phyloP scores from a whole-genome alignment of 148 eudicot species.

The Rhododendron williamsianum region DNA sequence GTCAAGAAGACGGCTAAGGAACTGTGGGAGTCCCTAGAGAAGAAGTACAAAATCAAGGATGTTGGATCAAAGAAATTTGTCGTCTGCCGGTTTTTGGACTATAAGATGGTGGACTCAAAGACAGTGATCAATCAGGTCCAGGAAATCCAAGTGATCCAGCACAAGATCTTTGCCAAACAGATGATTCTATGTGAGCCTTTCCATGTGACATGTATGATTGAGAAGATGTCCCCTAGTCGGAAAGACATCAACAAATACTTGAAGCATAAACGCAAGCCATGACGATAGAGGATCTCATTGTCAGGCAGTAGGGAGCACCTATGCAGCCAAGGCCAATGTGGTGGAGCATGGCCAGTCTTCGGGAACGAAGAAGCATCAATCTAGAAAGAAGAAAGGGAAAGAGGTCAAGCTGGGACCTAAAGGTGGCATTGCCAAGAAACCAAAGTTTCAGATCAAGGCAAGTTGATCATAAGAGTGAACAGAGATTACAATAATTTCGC shows the following conservation, averaged over 20 bases:
- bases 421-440: too few relatives aligned
- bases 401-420: too few relatives aligned
- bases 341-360: too few relatives aligned
- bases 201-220: background rate
- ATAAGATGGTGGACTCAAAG: background rate
- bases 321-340: too few relatives aligned
- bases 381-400: too few relatives aligned
- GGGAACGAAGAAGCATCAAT: too few relatives aligned
- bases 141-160: background rate
- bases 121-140: background rate
- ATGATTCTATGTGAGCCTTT: background rate
- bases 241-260: background rate
- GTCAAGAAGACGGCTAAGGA: background rate
- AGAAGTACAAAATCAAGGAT: background rate
- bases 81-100: background rate
- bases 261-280: background rate
- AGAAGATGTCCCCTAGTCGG: background rate
- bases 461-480: too few relatives aligned
- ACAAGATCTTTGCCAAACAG: background rate
- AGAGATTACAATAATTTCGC: too few relatives aligned
- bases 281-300: background rate
- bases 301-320: too few relatives aligned
- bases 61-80: background rate
- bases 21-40: background rate
- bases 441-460: too few relatives aligned